Conservation (phyloP, 129 eudicot species). For the Apium graveolens region DNA sequence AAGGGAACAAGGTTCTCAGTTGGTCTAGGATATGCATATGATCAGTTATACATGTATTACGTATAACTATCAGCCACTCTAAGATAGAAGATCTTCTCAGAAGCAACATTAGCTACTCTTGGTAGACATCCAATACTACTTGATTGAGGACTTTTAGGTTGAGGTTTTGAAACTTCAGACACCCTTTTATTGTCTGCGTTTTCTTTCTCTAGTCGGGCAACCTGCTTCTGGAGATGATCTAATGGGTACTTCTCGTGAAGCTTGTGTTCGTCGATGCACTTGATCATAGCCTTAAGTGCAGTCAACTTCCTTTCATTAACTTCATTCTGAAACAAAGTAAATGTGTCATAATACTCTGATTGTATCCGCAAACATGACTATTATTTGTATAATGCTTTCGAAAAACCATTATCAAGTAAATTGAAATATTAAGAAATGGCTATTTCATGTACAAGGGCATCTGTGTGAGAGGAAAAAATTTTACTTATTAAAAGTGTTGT, state of each 20-base stretch:
- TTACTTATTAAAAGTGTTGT: background rate
- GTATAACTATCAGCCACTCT: conserved; percentile 74
- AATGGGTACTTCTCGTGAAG: conserved; percentile 67
- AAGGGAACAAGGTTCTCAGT: conserved; percentile 45
- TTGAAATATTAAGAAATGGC: background rate
- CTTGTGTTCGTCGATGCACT: conserved; percentile 94
- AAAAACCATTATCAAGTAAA: background rate
- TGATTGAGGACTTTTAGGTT: conserved; percentile 87
- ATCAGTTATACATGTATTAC: conserved; percentile 68
- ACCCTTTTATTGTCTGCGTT: conserved; percentile 94
- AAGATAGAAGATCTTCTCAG: conserved; percentile 53
- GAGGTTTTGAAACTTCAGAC: conserved; percentile 85
- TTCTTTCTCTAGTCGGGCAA: conserved; percentile 70
- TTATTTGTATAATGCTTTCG: background rate
- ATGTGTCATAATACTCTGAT: background rate
- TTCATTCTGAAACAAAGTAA: conserved; percentile 41
- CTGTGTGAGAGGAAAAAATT: background rate
- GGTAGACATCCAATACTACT: conserved; percentile 49
- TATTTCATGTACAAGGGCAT: background rate
- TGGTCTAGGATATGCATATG: conserved; percentile 61
- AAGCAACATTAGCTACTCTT: conserved; percentile 32
- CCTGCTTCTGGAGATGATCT: conserved; percentile 73
- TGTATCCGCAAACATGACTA: background rate
- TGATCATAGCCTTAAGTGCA: conserved; percentile 70
- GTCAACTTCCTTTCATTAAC: conserved; percentile 76